These are phyloP conservation scores for Aspergillus cristatus DNA, from an alignment of 495 filamentous ascomycete genomes.

Conservation along the genomic window DNA sequence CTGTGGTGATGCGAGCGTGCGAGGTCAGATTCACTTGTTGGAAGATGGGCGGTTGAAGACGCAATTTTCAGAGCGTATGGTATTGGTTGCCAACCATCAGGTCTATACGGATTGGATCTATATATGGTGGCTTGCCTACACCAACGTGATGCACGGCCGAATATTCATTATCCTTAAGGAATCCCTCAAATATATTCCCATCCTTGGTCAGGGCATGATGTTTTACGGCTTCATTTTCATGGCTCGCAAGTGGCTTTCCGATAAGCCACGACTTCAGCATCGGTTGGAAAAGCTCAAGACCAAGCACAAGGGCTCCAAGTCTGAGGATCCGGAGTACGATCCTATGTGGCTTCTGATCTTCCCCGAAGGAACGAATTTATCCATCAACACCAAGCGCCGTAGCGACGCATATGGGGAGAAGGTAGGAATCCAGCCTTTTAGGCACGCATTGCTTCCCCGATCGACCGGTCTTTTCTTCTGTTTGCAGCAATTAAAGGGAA, in stretches of 20 bases:
- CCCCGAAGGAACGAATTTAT: constrained; percentile 60
- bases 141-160: constrained; percentile 55
- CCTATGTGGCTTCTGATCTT: constrained; percentile 68
- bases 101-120: constrained; percentile 68
- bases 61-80: constrained; percentile 50
- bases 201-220: constrained; percentile 57
- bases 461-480: constrained; percentile 58
- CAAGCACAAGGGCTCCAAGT: constrained; percentile 39
- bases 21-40: constrained; percentile 45
- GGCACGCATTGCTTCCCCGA: constrained; percentile 50
- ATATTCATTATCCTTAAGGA: constrained; percentile 65
- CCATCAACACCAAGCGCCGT: constrained; percentile 44
- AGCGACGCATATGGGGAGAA: constrained; percentile 51
- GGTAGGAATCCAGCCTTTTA: constrained; percentile 39
- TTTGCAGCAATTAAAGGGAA: constrained; percentile 49
- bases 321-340: constrained; percentile 40
- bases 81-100: constrained; percentile 61
- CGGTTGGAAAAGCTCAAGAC: constrained; percentile 51
- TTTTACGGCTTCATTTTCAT: constrained; percentile 66
- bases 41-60: constrained; percentile 47
- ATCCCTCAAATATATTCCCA: constrained; percentile 54
- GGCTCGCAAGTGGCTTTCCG: constrained; percentile 56
- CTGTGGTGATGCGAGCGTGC: constrained; percentile 51
- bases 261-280: constrained; percentile 50
- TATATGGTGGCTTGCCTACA: constrained; percentile 62